Conservation (phyloP, 75 land plant genomes). For the Cupressus sempervirens region DNA sequence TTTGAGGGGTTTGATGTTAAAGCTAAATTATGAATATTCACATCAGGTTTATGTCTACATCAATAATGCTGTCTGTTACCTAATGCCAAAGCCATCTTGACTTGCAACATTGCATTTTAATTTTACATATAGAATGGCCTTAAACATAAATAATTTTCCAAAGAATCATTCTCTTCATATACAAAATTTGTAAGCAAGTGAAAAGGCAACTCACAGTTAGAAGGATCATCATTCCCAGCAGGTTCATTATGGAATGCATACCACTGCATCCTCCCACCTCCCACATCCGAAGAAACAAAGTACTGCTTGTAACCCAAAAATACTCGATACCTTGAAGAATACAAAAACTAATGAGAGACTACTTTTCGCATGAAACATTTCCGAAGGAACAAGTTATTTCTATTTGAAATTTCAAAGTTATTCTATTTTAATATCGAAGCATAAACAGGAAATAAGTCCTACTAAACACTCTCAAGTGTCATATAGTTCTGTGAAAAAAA, state of each 20-base stretch:
- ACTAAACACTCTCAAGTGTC: neutral
- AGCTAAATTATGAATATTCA: neutral
- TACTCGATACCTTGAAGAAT: conserved; percentile 35
- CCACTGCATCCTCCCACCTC: conserved; percentile 57
- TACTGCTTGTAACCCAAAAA: conserved; percentile 50
- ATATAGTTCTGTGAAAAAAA: neutral
- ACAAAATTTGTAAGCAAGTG: neutral
- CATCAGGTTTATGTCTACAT: neutral
- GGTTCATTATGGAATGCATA: conserved; percentile 53
- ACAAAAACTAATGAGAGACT: neutral
- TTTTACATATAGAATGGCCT: neutral
- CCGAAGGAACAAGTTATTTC: neutral
- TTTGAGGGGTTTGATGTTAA: neutral
- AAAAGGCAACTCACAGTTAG: neutral
- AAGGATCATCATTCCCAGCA: conserved; percentile 40
- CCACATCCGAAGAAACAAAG: conserved; percentile 56
- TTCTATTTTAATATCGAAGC: neutral
- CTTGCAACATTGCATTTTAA: neutral
- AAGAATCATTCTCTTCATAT: neutral
- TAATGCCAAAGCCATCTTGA: neutral
- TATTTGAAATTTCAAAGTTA: neutral
- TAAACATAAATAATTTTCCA: neutral
- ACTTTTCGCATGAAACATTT: neutral
- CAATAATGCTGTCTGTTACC: neutral
- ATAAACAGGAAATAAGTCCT: neutral